These are phyloP conservation scores for Allium cepa DNA, from an alignment of 106 monocot genomes.

Conservation along the genomic window DNA sequence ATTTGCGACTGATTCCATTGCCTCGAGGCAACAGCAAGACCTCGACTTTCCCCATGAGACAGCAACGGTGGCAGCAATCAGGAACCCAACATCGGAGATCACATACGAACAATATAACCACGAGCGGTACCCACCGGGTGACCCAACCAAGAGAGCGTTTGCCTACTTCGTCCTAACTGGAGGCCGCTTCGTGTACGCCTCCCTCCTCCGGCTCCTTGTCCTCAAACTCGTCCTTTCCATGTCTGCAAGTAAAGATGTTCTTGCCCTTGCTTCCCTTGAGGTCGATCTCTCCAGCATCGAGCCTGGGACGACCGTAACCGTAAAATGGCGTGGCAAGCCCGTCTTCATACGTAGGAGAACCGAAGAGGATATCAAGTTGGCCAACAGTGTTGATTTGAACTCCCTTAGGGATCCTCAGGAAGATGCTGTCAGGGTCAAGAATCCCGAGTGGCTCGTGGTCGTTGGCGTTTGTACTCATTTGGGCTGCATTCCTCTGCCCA, in stretches of 20 bases:
- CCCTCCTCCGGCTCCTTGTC: constrained; percentile 63
- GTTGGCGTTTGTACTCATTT: constrained; percentile 75
- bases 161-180: constrained; percentile 54
- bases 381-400: constrained; percentile 55
- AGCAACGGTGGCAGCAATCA: constrained; percentile 34
- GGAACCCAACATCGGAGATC: constrained; percentile 47
- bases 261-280: constrained; percentile 76
- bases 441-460: constrained; percentile 82
- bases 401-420: constrained; percentile 68
- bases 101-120: constrained; percentile 51
- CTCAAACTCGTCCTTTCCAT: constrained; percentile 81
- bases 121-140: constrained; percentile 51
- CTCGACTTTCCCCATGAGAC: constrained; percentile 17
- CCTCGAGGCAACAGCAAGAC: constrained; percentile 13
- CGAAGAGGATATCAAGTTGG: constrained; percentile 55
- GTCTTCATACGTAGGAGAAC: constrained; percentile 74
- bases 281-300: constrained; percentile 82
- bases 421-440: constrained; percentile 53
- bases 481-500: constrained; percentile 81
- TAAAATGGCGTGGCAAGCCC: constrained; percentile 93
- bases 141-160: constrained; percentile 56
- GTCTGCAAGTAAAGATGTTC: constrained; percentile 78
- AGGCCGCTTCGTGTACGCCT: constrained; percentile 75
- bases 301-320: constrained; percentile 64
- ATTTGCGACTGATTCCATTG: constrained; percentile 21